Base-by-base conservation (phyloP, 345 rosid species). In the Heritiera littoralis region DNA sequence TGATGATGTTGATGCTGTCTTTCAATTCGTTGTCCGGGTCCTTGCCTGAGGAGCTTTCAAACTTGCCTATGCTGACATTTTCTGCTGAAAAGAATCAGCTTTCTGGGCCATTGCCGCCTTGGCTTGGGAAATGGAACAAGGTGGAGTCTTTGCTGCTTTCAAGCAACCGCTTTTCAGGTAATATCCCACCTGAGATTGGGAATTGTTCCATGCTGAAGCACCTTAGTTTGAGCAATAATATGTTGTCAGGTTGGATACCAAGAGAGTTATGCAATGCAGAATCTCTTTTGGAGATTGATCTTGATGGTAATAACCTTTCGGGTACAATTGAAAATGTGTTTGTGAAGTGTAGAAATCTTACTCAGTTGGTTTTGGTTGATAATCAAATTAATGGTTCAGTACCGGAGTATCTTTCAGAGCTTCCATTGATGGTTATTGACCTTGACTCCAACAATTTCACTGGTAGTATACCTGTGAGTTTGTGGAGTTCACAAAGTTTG, bases 371-470 rank as follows among this genome's bases (percentile, higher is more conserved):
- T 72, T 82, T 96, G 82, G 77, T 78, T 66, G 85, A 82, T 59
- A 96, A 94, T 75, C 86, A 77, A 75, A 80, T 96, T 41, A 81
- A 49, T 65, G 98, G 99, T 17, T 83, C 83, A 0, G 83, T 96
- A 17, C 93, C 97, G 0, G 87, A 84, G 60, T 87, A 90, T 82
- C 87, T 96, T 35, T 85, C 90, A 0, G 66, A 84, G 82, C 98
- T 96, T 74, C 98, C 97, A 1, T 80, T 94, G 80, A 82, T 89
- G 93, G 88, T 84, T 72, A 89, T 92, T 30, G 91, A 90, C 55
- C 82, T 96, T 52, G 98, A 94, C 66, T 90, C 93, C 28, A 96
- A 96, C 86, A 82, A 89, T 83, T 90, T 94, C 84, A 82, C 87
- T 2, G 97, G 98, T 70, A 59, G 78, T 0, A 84, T 94, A 41